phyloP scores from a whole-genome alignment of 352 stramenopile species.

The Globisporangium orthogonon region DNA sequence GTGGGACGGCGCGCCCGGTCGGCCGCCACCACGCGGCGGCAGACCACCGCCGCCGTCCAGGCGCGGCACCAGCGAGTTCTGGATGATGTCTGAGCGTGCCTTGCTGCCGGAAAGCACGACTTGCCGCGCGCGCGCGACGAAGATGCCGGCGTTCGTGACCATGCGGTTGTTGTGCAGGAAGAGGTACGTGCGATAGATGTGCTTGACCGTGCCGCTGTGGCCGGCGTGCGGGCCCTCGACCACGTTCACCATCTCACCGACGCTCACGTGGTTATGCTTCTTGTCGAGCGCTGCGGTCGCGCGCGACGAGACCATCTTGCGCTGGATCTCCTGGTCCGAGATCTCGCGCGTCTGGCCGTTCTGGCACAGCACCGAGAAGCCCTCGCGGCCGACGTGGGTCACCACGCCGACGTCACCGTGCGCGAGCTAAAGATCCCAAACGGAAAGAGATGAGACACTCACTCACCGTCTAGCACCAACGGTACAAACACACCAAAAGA shows the following conservation, averaged over 20 bases:
- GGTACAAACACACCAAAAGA: background rate
- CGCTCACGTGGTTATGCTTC: slow-evolving; percentile 87
- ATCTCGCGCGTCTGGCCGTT: slow-evolving; percentile 79
- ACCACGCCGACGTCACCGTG: slow-evolving; percentile 89
- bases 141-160: slow-evolving; percentile 85
- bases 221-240: slow-evolving; percentile 77
- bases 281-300: slow-evolving; percentile 81
- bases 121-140: slow-evolving; percentile 77
- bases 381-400: slow-evolving; percentile 85
- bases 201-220: slow-evolving; percentile 87
- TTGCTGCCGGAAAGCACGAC: slow-evolving; percentile 85
- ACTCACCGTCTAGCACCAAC: too few species aligned
- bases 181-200: slow-evolving; percentile 87
- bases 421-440: slow-evolving; percentile 31
- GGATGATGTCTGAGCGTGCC: slow-evolving; percentile 80
- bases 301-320: slow-evolving; percentile 82
- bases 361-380: slow-evolving; percentile 84
- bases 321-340: slow-evolving; percentile 86
- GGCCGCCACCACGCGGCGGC: slow-evolving; percentile 23
- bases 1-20: slow-evolving; percentile 25
- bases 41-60: slow-evolving; percentile 28
- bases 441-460: too few species aligned
- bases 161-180: slow-evolving; percentile 90
- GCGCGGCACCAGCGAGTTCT: slow-evolving; percentile 70
- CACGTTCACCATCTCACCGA: slow-evolving; percentile 88